Conservation (phyloP, 495 filamentous ascomycete genomes). For the Aspergillus olivimuriae region DNA sequence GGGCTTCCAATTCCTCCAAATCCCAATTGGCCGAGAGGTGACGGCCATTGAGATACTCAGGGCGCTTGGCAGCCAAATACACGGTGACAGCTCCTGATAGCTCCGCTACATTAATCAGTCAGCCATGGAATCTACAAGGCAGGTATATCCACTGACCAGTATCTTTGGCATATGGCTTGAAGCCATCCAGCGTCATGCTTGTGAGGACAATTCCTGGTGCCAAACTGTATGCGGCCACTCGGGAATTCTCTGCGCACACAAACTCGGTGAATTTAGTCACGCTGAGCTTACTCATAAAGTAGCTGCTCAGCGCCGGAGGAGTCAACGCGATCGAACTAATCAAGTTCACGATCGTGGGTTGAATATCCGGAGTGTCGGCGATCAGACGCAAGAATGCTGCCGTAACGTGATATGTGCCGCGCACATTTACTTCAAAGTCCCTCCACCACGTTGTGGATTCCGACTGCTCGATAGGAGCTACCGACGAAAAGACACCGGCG, state of each 20-base stretch:
- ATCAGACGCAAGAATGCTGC: constrained; percentile 29
- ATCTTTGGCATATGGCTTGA: no score
- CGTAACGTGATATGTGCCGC: constrained; percentile 34
- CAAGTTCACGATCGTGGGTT: constrained; percentile 36
- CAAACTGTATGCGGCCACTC: constrained; percentile 29
- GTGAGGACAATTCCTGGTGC: constrained; percentile 36
- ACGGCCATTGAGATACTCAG: constrained; percentile 35
- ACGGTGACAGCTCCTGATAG: constrained; percentile 33
- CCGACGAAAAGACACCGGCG: constrained; percentile 21
- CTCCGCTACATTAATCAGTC: no score
- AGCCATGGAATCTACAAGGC: no score
- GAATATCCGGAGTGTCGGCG: constrained; percentile 7
- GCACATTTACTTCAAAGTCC: constrained; percentile 37
- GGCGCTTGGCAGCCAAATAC: constrained; percentile 31
- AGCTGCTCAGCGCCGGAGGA: constrained; percentile 28
- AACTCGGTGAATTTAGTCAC: constrained; percentile 21
- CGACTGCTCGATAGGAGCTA: constrained; percentile 12
- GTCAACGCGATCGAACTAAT: constrained; percentile 25
- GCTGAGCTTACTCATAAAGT: constrained; percentile 33
- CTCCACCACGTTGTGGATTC: constrained; percentile 31
- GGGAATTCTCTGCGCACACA: constrained; percentile 27
- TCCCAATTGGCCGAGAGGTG: constrained; percentile 39
- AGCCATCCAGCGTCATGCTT: constrained; percentile 27
- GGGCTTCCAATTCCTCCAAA: constrained; percentile 33
- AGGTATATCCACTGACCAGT: no score